These are phyloP conservation scores for Acorus calamus DNA, from an alignment of 106 monocot genomes.

Conservation along the genomic window DNA sequence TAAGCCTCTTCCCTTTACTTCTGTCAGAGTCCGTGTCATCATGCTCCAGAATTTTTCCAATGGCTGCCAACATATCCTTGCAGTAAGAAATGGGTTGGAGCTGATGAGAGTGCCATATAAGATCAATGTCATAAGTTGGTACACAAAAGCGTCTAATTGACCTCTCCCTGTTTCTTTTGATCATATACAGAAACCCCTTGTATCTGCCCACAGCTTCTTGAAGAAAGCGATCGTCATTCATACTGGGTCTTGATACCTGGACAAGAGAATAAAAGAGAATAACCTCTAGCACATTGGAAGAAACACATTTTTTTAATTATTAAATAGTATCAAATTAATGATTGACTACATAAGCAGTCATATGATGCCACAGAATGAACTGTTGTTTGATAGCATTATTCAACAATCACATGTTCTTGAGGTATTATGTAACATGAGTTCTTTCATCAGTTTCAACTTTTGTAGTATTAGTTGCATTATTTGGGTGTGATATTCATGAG, in stretches of 20 bases:
- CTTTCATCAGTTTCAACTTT: no score
- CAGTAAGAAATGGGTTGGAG: slow-evolving; percentile 68
- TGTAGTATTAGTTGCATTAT: no score
- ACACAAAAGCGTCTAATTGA: slow-evolving; percentile 56
- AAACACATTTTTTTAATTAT: not conserved
- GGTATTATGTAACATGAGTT: no score
- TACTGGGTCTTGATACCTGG: slow-evolving; percentile 70
- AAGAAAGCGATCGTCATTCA: slow-evolving; percentile 51
- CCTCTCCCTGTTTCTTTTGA: slow-evolving; percentile 66
- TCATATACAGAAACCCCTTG: slow-evolving; percentile 78
- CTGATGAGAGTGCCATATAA: slow-evolving; percentile 97
- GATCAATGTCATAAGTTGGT: slow-evolving; percentile 89
- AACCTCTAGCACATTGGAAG: not conserved
- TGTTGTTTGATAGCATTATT: no score
- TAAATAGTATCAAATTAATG: no score
- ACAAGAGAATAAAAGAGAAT: slow-evolving; percentile 2
- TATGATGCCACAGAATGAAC: no score
- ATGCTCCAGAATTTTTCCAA: slow-evolving; percentile 79
- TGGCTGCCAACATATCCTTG: slow-evolving; percentile 50
- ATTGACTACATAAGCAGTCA: no score
- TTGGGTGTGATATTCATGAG: no score
- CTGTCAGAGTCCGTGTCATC: slow-evolving; percentile 94
- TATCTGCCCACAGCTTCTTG: slow-evolving; percentile 62
- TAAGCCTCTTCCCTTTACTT: slow-evolving; percentile 73
- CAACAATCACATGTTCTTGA: no score